These are phyloP conservation scores for Typha latifolia DNA, from an alignment of 176 grass and related monocot species.

Conservation along the genomic window DNA sequence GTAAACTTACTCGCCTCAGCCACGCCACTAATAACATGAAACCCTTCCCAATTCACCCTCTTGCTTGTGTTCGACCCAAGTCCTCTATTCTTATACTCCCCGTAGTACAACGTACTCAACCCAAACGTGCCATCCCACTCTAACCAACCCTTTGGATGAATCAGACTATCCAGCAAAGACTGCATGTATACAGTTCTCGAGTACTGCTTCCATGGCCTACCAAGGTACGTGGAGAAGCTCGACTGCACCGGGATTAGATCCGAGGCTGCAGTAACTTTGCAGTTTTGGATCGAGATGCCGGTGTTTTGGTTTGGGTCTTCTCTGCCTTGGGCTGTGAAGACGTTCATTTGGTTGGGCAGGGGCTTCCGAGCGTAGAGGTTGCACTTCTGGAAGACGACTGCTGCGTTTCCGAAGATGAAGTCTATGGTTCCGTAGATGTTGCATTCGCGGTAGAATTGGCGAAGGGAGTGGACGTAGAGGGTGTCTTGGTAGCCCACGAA, in stretches of 20 bases:
- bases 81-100: slow-evolving; percentile 61
- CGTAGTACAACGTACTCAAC: slow-evolving; percentile 66
- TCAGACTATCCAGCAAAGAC: slow-evolving; percentile 38
- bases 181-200: slow-evolving; percentile 57
- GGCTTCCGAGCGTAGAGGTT: slow-evolving; percentile 69
- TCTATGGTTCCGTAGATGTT: slow-evolving; percentile 80
- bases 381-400: slow-evolving; percentile 56
- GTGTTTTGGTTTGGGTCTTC: slow-evolving; percentile 89
- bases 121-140: slow-evolving; percentile 51
- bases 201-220: slow-evolving; percentile 71
- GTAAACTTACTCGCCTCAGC: slow-evolving; percentile 49
- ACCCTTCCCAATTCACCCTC: slow-evolving; percentile 48
- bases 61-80: slow-evolving; percentile 27
- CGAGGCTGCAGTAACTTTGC: slow-evolving; percentile 51
- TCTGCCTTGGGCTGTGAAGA: slow-evolving; percentile 61
- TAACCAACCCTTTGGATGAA: slow-evolving; percentile 53
- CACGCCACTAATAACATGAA: slow-evolving; percentile 38
- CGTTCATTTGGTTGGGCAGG: slow-evolving; percentile 42
- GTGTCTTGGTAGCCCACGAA: slow-evolving; percentile 87
- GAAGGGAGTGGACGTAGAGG: slow-evolving; percentile 75
- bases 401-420: slow-evolving; percentile 74
- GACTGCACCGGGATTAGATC: slow-evolving; percentile 39
- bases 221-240: slow-evolving; percentile 40
- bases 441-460: slow-evolving; percentile 79
- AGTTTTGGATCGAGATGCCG: slow-evolving; percentile 58